Percentiles rank a stretch among this genome's conserved stretches.
Conservation (phyloP, 2,329 filamentous ascomycete species). For the Cryphonectria radicalis region DNA sequence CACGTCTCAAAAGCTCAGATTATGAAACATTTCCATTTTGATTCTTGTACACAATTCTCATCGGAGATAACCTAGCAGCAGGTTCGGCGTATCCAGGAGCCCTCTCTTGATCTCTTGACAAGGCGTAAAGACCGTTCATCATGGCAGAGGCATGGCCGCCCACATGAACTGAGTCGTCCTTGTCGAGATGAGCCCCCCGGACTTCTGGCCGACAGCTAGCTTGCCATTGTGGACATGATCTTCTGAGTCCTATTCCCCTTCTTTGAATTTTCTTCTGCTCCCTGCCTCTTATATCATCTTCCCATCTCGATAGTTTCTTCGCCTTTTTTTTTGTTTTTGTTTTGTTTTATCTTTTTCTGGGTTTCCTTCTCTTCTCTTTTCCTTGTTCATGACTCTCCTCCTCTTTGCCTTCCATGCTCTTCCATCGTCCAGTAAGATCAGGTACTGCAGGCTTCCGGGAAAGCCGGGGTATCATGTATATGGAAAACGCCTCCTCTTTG, state of each 20-base stretch:
- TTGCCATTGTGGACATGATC: background rate
- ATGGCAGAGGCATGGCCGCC: background rate
- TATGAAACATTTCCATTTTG: background rate
- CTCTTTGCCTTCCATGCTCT: background rate
- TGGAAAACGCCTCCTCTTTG: slow-evolving; percentile 25
- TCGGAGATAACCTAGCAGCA: background rate
- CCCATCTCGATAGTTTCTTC: background rate
- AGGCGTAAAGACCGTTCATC: background rate
- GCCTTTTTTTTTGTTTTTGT: background rate
- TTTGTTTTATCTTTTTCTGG: background rate
- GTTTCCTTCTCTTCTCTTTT: slow-evolving; percentile 7
- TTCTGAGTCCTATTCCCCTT: background rate
- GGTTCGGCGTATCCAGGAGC: background rate
- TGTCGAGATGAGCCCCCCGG: background rate
- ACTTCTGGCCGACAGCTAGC: background rate
- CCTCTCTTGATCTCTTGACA: background rate
- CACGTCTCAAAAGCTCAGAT: background rate
- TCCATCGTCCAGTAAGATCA: slow-evolving; percentile 11
- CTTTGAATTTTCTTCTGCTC: background rate
- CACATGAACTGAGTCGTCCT: background rate
- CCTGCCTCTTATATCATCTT: background rate
- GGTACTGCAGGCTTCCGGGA: slow-evolving; percentile 18
- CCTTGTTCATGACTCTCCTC: background rate
- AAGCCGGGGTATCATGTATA: slow-evolving; percentile 29
- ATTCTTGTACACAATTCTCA: background rate